A percentile compares a stretch with the other conserved stretches of the same genome.
Conservation (phyloP, 2,329 filamentous ascomycete species). For the Alternaria alternata region DNA sequence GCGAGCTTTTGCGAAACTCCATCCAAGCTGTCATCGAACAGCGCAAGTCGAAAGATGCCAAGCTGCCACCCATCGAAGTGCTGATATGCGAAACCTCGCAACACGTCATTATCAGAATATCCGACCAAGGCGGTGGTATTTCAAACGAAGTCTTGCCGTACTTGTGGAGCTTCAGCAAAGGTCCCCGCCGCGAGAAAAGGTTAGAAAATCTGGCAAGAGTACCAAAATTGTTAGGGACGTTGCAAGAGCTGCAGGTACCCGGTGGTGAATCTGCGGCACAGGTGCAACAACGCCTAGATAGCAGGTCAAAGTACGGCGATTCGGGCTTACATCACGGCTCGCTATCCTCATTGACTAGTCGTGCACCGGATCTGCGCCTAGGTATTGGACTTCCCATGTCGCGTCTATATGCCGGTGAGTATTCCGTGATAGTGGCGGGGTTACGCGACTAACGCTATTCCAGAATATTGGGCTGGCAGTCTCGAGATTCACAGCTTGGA, state of each 20-base stretch:
- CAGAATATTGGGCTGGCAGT: slow-evolving; percentile 94
- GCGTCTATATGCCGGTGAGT: slow-evolving; percentile 76
- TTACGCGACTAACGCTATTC: not conserved
- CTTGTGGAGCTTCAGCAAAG: slow-evolving; percentile 97
- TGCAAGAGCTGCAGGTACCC: slow-evolving; percentile 77
- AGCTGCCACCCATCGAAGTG: slow-evolving; percentile 86
- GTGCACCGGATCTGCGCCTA: slow-evolving; percentile 84
- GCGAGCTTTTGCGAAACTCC: slow-evolving; percentile 92
- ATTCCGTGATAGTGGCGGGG: not conserved
- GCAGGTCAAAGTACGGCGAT: slow-evolving; percentile 34
- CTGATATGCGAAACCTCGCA: slow-evolving; percentile 93
- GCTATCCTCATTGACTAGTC: slow-evolving; percentile 78
- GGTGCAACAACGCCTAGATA: slow-evolving; percentile 30
- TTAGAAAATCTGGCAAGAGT: slow-evolving; percentile 88
- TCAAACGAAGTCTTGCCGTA: slow-evolving; percentile 84
- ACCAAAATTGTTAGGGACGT: slow-evolving; percentile 89
- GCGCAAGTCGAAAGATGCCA: slow-evolving; percentile 57
- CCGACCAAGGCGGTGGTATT: slow-evolving; percentile 93
- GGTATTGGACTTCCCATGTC: slow-evolving; percentile 95
- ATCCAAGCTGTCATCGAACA: slow-evolving; percentile 90
- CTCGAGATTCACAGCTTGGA: slow-evolving; percentile 91
- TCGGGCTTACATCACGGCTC: slow-evolving; percentile 63
- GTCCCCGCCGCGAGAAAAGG: slow-evolving; percentile 77
- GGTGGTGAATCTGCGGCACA: slow-evolving; percentile 23
- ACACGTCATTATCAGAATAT: slow-evolving; percentile 95